phyloP scores from a whole-genome alignment of 2,329 filamentous ascomycete genomes.

The Trichophyton benhamiae region DNA sequence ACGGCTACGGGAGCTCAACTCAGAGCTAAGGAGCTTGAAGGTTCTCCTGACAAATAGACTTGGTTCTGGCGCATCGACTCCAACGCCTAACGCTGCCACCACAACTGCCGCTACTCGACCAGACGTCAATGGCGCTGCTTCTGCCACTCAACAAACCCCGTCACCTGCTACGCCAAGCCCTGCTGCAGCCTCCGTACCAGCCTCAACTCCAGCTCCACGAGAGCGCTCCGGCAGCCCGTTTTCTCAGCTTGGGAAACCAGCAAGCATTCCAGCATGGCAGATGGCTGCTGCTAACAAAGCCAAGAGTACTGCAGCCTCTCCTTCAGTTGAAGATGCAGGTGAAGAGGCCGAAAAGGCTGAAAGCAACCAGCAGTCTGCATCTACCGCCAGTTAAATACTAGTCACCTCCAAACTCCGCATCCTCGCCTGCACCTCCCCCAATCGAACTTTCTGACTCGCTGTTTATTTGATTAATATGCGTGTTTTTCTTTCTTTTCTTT shows the following conservation, averaged over 20 bases:
- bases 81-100: slow-evolving; percentile 19
- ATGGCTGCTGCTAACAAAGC: slow-evolving; percentile 52
- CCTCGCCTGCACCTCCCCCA: not conserved
- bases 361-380: not conserved
- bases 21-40: slow-evolving; percentile 85
- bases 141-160: slow-evolving; percentile 18
- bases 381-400: not conserved
- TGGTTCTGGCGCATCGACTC: slow-evolving; percentile 20
- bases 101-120: slow-evolving; percentile 17
- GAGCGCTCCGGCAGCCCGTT: slow-evolving; percentile 36
- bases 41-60: slow-evolving; percentile 61
- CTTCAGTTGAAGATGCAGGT: slow-evolving; percentile 15
- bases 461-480: not conserved
- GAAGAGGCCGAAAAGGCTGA: slow-evolving; percentile 12
- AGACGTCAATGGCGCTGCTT: slow-evolving; percentile 18
- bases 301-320: slow-evolving; percentile 23
- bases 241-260: slow-evolving; percentile 38
- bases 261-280: slow-evolving; percentile 70
- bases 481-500: too few relatives aligned
- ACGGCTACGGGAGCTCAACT: slow-evolving; percentile 70
- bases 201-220: slow-evolving; percentile 21
- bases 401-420: too few relatives aligned
- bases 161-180: slow-evolving; percentile 16
- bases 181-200: slow-evolving; percentile 17
- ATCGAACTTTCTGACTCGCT: not conserved